These are phyloP conservation scores for Coniferiporia sulphurascens DNA, from an alignment of 1,284 basidiomycete species.

Conservation along the genomic window DNA sequence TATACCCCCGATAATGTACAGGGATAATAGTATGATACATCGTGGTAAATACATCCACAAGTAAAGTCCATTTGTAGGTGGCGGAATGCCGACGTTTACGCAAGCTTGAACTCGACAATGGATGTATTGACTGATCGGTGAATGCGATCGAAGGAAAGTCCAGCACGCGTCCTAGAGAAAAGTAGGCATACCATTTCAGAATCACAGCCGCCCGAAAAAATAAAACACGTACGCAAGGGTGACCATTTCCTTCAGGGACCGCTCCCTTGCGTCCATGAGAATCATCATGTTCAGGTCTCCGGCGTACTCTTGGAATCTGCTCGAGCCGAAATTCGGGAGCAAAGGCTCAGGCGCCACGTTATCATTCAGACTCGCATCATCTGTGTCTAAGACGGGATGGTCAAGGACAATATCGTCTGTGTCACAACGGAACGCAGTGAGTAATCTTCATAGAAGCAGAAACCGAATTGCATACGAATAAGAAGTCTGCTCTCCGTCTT, in stretches of 20 bases:
- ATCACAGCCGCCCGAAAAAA: neutral
- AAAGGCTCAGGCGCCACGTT: conserved; percentile 32
- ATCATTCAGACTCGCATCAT: conserved; percentile 20
- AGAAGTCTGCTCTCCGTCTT: conserved; percentile 21
- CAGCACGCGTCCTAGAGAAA: neutral
- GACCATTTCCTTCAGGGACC: conserved; percentile 25
- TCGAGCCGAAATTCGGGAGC: conserved; percentile 34
- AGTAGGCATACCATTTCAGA: neutral
- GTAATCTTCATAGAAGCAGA: neutral
- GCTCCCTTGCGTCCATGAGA: conserved; percentile 30
- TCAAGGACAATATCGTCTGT: conserved; percentile 18
- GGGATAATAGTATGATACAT: too few relatives aligned
- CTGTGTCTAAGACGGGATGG: conserved; percentile 21
- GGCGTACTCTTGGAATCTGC: conserved; percentile 29
- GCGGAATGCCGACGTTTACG: neutral
- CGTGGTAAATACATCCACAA: neutral
- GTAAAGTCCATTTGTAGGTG: neutral
- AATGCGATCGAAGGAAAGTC: neutral
- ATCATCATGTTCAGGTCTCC: conserved; percentile 33
- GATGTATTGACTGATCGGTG: neutral
- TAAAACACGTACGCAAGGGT: conserved; percentile 12
- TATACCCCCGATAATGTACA: too few relatives aligned
- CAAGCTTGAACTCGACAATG: conserved; percentile 1
- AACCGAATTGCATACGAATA: conserved; percentile 21
- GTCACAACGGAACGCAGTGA: neutral